phyloP scores from a whole-genome alignment of 129 eudicot species.

The Tagetes erecta region DNA sequence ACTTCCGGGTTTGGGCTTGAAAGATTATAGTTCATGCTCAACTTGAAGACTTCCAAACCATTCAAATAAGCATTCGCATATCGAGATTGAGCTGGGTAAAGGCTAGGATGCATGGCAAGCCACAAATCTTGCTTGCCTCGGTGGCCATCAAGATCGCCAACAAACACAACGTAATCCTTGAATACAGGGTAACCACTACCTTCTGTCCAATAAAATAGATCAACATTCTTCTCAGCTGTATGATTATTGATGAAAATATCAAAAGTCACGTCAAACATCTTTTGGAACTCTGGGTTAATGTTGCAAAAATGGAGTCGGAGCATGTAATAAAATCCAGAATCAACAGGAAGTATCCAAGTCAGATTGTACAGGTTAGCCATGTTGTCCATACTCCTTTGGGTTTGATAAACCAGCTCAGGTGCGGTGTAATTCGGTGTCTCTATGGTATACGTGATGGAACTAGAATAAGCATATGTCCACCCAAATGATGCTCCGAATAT shows the following conservation, averaged over 20 bases:
- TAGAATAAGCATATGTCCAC: constrained; percentile 19
- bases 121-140: too few relatives aligned
- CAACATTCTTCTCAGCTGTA: constrained; percentile 45
- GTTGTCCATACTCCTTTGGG: too few relatives aligned
- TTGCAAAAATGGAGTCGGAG: too few relatives aligned
- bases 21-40: constrained; percentile 34
- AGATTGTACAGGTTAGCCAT: too few relatives aligned
- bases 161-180: too few relatives aligned
- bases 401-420: constrained; percentile 47
- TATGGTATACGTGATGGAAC: constrained; percentile 26
- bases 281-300: background rate
- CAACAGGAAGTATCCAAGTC: too few relatives aligned
- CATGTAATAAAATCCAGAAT: too few relatives aligned
- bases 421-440: constrained; percentile 43
- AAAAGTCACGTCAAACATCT: constrained; percentile 34
- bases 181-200: too few relatives aligned
- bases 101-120: constrained; percentile 45
- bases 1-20: constrained; percentile 47
- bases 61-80: constrained; percentile 44
- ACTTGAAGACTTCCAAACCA: too few relatives aligned
- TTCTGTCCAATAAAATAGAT: constrained; percentile 36
- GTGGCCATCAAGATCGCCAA: too few relatives aligned
- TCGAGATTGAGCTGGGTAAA: background rate
- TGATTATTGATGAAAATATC: constrained; percentile 46
- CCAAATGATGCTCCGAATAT: constrained; percentile 41